Evolutionary conservation across 1,284 basidiomycete genomes (phyloP).

Genomic region (Ustilago crameri): DNA sequence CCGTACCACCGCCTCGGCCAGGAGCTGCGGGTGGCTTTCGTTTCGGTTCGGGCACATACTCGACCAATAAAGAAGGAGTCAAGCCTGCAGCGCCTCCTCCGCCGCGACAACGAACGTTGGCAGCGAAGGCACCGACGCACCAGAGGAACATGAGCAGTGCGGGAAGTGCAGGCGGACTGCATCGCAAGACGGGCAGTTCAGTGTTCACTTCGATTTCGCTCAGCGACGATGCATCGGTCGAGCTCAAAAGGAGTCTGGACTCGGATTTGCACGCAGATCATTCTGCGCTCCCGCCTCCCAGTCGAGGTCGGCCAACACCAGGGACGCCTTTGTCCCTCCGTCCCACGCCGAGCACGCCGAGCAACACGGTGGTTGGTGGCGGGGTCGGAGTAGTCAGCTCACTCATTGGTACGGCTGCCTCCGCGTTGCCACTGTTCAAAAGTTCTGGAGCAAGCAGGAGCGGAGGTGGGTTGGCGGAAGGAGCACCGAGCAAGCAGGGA

Average conservation of each 20-base stretch:
- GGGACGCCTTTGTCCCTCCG: neutral
- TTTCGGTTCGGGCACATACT: conserved; percentile 14
- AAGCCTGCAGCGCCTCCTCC: conserved; percentile 3
- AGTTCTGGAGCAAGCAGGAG: neutral
- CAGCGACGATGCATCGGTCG: conserved; percentile 28
- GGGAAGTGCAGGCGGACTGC: neutral
- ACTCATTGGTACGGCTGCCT: conserved; percentile 3
- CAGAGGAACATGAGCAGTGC: conserved; percentile 8
- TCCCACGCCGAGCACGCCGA: neutral
- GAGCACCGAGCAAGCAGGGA: conserved; percentile 35
- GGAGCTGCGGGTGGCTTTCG: conserved; percentile 31
- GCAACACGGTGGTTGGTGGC: neutral
- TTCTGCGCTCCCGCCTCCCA: conserved; percentile 12
- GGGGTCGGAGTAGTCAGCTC: neutral
- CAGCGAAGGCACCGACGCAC: neutral
- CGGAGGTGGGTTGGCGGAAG: conserved; percentile 26
- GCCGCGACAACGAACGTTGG: conserved; percentile 5
- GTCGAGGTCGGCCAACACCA: conserved; percentile 1
- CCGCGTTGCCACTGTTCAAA: conserved; percentile 8
- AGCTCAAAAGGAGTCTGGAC: conserved; percentile 32
- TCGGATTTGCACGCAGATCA: conserved; percentile 20
- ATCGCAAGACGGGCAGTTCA: conserved; percentile 27
- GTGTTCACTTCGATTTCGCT: conserved; percentile 44
- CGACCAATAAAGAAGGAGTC: neutral
- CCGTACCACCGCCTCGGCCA: conserved; percentile 28